Base-by-base conservation (phyloP, 106 monocot genomes). In the Dendrobium catenatum region DNA sequence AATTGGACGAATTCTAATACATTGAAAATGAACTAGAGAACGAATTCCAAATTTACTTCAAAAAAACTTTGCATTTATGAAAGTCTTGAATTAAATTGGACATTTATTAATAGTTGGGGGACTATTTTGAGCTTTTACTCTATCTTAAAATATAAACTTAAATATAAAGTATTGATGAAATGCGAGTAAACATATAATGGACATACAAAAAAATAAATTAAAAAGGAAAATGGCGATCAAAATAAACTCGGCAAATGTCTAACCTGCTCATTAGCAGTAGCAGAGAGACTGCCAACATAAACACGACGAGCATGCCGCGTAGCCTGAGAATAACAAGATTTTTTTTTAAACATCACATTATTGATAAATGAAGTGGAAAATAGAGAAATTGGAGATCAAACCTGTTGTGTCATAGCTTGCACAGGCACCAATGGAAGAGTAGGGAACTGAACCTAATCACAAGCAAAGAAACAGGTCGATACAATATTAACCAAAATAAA, bases 251-350 rank as follows among this genome's bases (percentile, higher is more conserved):
- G 70, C 29, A 37, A 74, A 43, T 74, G 20, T 42, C 43, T 31
- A 44, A 91, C 95, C 88, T 97, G 97, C 77, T 97, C 97, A 87
- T 97, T 97, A 78, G 97, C 94, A 84, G 89, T 89, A 43, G 94
- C 89, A 16, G 97, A 86, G 72, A 97, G 94, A 6, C 97, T 94
- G 59, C 97, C 97, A 85, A 97, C 97, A 84, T 97, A 97, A 1
- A 97, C 97, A 75, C 97, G 97, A 1, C 97, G 90, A 77, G 97
- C 97, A 91, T 97, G 97, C 19, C 97, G 89, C 78, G 97, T 97
- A 46, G 97, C 97, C 90, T 95, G 66, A 0, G 55, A 78, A 37
- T 22, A 79, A 51, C 16, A 42, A 44, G 42, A 74, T 42, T 11
- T 6, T 44, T 43, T 74, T 43, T 20, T 42, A 42, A 43, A 74